Conservation (phyloP, 805 yeast genomes). For the Ogataea saltuana region DNA sequence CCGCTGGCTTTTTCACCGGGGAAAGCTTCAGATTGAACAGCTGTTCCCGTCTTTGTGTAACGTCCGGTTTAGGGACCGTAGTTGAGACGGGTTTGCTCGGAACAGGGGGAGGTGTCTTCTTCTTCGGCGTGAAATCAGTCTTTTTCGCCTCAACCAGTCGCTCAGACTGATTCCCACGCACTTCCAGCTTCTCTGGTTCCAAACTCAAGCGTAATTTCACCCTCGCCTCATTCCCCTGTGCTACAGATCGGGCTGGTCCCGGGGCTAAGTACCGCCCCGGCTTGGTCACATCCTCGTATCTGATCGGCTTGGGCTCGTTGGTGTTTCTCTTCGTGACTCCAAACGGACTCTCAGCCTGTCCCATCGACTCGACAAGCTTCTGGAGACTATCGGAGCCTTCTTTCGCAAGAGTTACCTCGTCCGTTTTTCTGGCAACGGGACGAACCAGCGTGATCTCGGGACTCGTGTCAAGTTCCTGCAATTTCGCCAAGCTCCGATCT, state of each 20-base stretch:
- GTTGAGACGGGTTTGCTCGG: too few species aligned
- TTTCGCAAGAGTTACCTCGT: not conserved
- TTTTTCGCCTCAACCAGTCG: not conserved
- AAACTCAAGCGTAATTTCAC: not conserved
- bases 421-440: slow-evolving; percentile 21
- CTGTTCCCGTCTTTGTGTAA: slow-evolving; percentile 2
- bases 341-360: slow-evolving; percentile 10
- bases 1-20: slow-evolving; percentile 11
- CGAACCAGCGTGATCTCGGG: slow-evolving; percentile 14
- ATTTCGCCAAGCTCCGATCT: slow-evolving; percentile 13
- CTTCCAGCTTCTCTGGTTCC: not conserved
- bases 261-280: slow-evolving; percentile 2
- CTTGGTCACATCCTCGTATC: slow-evolving; percentile 26
- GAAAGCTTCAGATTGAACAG: slow-evolving; percentile 13
- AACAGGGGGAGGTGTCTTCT: slow-evolving; percentile 4
- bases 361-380: slow-evolving; percentile 12
- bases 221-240: not conserved
- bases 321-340: slow-evolving; percentile 1
- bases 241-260: not conserved
- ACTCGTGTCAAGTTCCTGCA: not conserved
- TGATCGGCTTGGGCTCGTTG: slow-evolving; percentile 28
- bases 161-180: not conserved
- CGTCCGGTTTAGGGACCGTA: not conserved
- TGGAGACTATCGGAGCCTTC: not conserved
- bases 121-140: not conserved